These are phyloP conservation scores for Asclepias syriaca DNA, from an alignment of 257 asterid genomes.

Conservation along the genomic window DNA sequence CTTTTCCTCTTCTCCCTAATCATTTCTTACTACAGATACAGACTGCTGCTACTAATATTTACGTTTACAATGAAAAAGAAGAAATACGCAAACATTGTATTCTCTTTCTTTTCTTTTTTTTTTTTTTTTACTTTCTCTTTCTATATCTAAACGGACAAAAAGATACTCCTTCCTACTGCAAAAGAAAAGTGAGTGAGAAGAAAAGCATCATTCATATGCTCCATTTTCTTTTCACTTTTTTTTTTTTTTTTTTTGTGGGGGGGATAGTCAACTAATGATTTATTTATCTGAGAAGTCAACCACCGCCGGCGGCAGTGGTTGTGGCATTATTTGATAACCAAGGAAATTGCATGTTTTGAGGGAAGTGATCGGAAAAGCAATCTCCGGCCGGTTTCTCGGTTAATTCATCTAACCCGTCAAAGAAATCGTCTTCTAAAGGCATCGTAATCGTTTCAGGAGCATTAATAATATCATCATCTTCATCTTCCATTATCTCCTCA, in stretches of 20 bases:
- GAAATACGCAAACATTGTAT: slow-evolving; percentile 18
- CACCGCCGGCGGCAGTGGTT: slow-evolving; percentile 54
- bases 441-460: slow-evolving; percentile 6
- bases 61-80: slow-evolving; percentile 17
- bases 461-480: slow-evolving; percentile 31
- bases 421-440: slow-evolving; percentile 51
- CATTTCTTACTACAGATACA: not conserved
- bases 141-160: slow-evolving; percentile 36
- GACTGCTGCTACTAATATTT: not conserved
- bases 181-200: slow-evolving; percentile 53
- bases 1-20: not conserved
- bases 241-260: not conserved
- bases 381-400: slow-evolving; percentile 29
- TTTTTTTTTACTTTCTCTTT: slow-evolving; percentile 16
- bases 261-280: not conserved
- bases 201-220: slow-evolving; percentile 42
- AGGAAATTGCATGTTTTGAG: slow-evolving; percentile 34
- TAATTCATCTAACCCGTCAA: slow-evolving; percentile 70
- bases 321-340: slow-evolving; percentile 50
- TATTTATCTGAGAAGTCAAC: slow-evolving; percentile 33
- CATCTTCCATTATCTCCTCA: slow-evolving; percentile 31
- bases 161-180: slow-evolving; percentile 29
- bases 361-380: slow-evolving; percentile 28
- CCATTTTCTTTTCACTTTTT: not conserved
- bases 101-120: slow-evolving; percentile 1